Base-by-base conservation (phyloP, 257 asterid genomes). In the Rubia yunnanensis region DNA sequence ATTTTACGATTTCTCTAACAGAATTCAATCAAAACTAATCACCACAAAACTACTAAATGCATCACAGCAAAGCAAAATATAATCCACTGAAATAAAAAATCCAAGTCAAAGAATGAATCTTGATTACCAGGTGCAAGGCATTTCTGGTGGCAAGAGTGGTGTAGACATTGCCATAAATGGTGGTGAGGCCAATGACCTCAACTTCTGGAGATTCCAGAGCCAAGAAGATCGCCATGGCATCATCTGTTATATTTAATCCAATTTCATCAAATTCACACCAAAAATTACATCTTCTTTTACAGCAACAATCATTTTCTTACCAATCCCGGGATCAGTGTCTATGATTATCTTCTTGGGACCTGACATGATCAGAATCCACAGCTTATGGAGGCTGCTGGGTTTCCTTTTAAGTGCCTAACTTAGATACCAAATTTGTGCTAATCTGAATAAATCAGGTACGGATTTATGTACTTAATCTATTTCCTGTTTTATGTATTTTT, bases 191-290 rank as follows among this genome's bases (percentile, higher is more conserved):
- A 70, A 89, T 86, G 69, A 92, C 92, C 63, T 92, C 94, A 67
- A 89, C 85, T 82, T 92, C 97, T 68, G 99, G 99, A n/a, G 95
- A 92, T 69, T 84, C 86, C 82, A 92, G 71, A 36, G 99, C 99
- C 87, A 92, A 48, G 66, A 92, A 89, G 24, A 92, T 89, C 39
- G 99, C 99, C 99, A 92, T 92, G 66, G 99, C 99, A 74, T 92
- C 99, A 87, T 92, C 99, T 89, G 82, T 70, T 15, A 10, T 17
- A 56, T 17, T 55, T 26, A 54, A 46, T n/a, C 24, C 9, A 67
- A 55, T 48, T 15, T 15, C 50, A 38, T 23, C 13, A 28, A 61
- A 61, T 17, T 60, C 57, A 60, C 38, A 56, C 31, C 3, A 26
- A 23, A n/a, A 15, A 15, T 4, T 28, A 11, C n/a, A 4, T 22